Evolutionary conservation across 371 early-diverging fungal species (phyloP), one percentile per base, ranked within the genome.

Genomic region (Capniomyces stellatus): DNA sequence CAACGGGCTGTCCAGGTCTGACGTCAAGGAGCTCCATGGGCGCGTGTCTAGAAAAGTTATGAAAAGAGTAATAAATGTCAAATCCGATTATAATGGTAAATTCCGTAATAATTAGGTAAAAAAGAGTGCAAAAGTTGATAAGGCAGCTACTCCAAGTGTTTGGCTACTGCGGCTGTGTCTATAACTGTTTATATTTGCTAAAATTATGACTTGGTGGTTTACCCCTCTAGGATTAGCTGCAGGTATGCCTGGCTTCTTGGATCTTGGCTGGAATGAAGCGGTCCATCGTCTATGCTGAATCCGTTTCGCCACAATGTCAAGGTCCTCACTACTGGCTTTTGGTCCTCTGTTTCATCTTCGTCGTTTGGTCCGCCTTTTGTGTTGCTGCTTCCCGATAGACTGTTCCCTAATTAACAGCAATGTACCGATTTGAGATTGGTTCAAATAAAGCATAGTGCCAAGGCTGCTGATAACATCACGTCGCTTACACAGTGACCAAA

Each of bases 281-380:
- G 87, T 0, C 96, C 97, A 59, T 94, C 93, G 35, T 88, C 95
- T 51, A 96, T 76, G 54, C 84, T 89, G 61, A 95, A 94, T 29
- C 97, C 97, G 61, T 94, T 81, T 48, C 82, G 74, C 92, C 94
- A 96, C 58, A 96, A 92, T 2, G 89, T 93, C 55, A 96, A n/a
- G 13, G n/a, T 49, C n/a, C 49, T 49, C 3, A 30, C 28, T n/a
- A 49, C 49, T 4, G 49, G 73, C 42, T 79, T 69, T 29, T 82
- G 76, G n/a, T 75, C 70, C 22, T 60, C 54, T n/a, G 52, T 52
- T 10, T 73, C 54, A 43, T 53, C 54, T 10, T 58, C 55, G 1
- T 55, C 55, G 23, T 50, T 52, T 12, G 30, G 57, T 15, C 52
- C 56, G 19, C 22, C 51, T 13, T 18, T 3, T 31, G 39, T n/a